Conservation (phyloP, 495 filamentous ascomycete genomes). For the Darksidea phi region DNA sequence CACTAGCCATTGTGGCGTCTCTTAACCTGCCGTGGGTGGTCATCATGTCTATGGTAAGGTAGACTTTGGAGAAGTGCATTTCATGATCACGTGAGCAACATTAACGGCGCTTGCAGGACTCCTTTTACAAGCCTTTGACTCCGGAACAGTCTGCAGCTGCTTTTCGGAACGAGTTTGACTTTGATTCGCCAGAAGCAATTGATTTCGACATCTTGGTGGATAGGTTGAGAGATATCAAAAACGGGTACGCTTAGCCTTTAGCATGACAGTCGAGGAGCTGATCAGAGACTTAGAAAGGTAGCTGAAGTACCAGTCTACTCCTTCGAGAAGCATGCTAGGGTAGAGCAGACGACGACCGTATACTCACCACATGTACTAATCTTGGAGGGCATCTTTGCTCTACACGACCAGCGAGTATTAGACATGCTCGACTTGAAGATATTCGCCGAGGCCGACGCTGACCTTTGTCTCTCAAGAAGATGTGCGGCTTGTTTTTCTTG, state of each 20-base stretch:
- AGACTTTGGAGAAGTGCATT: constrained; percentile 11
- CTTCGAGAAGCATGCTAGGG: constrained; percentile 84
- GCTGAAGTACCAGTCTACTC: constrained; percentile 94
- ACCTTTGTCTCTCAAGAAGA: constrained; percentile 88
- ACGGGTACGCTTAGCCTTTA: constrained; percentile 64
- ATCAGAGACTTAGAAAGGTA: constrained; percentile 63
- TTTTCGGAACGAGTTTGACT: constrained; percentile 89
- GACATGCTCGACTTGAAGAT: constrained; percentile 94
- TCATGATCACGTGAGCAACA: constrained; percentile 19
- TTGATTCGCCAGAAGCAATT: constrained; percentile 90
- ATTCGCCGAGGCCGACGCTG: constrained; percentile 93
- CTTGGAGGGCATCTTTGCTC: constrained; percentile 90
- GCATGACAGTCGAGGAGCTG: constrained; percentile 13
- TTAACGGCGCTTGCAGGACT: constrained; percentile 61
- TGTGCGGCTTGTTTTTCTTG: constrained; percentile 53
- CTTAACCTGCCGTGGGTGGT: constrained; percentile 96
- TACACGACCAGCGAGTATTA: constrained; percentile 83
- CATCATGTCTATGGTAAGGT: constrained; percentile 83
- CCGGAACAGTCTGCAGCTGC: constrained; percentile 71
- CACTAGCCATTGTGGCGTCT: constrained; percentile 83
- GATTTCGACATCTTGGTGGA: constrained; percentile 90
- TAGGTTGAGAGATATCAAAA: constrained; percentile 77
- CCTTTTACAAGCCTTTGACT: constrained; percentile 86
- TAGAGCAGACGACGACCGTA: constrained; percentile 74
- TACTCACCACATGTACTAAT: constrained; percentile 97